Conservation (phyloP, 1,284 basidiomycete genomes). For the Trichosporon sp. region DNA sequence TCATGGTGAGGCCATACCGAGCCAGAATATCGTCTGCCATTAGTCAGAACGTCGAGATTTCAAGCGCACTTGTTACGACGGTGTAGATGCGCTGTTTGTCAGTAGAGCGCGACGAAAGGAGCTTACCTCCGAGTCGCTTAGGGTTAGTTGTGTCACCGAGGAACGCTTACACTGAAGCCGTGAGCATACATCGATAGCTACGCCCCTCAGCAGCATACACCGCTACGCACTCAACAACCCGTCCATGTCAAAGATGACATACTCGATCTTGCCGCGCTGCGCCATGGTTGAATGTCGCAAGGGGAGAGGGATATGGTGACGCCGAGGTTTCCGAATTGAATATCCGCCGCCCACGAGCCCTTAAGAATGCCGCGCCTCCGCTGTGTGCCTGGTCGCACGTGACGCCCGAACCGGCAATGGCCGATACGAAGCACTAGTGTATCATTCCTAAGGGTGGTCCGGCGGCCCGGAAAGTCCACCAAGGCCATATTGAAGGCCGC, state of each 20-base stretch:
- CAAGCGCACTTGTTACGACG: slow-evolving; percentile 38
- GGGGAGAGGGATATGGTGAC: neutral
- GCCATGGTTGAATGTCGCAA: neutral
- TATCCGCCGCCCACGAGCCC: neutral
- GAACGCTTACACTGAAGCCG: slow-evolving; percentile 29
- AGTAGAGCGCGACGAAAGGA: neutral
- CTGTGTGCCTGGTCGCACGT: neutral
- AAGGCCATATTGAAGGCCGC: neutral
- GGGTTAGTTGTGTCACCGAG: neutral
- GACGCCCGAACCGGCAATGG: neutral
- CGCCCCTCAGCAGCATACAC: neutral
- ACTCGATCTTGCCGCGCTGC: slow-evolving; percentile 37
- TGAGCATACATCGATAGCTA: neutral
- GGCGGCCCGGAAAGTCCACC: neutral
- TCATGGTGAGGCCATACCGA: slow-evolving; percentile 44
- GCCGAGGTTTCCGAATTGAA: neutral
- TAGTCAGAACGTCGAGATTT: too few relatives aligned
- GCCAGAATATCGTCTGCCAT: slow-evolving; percentile 43
- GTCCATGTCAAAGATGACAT: slow-evolving; percentile 52
- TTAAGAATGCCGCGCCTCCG: neutral
- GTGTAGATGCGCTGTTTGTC: slow-evolving; percentile 46
- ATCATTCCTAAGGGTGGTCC: neutral
- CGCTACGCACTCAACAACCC: slow-evolving; percentile 38
- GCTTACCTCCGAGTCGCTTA: slow-evolving; percentile 35
- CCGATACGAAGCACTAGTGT: neutral